phyloP scores from a whole-genome alignment of 495 filamentous ascomycete species.

The Trichodelitschia bisporula region DNA sequence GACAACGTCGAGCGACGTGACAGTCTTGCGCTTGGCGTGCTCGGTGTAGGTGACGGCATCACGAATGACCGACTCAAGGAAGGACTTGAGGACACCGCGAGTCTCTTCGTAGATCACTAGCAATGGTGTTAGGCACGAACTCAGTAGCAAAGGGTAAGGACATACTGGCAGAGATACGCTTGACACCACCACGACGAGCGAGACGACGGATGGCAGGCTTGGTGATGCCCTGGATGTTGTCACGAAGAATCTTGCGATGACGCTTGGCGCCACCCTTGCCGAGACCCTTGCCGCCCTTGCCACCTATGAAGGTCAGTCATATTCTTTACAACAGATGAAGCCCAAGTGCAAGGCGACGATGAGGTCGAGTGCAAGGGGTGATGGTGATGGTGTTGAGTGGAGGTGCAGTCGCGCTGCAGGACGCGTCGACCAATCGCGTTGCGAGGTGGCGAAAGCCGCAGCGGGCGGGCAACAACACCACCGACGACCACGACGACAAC shows the following conservation, averaged over 20 bases:
- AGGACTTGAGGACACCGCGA: constrained; percentile 40
- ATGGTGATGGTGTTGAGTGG: constrained; percentile 5
- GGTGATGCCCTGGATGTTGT: constrained; percentile 89
- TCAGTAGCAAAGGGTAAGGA: constrained; percentile 1
- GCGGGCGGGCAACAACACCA: not conserved
- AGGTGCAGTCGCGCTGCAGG: constrained; percentile 6
- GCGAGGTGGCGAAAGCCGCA: not conserved
- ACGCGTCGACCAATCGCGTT: constrained; percentile 4
- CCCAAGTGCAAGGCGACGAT: not conserved
- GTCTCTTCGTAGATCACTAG: constrained; percentile 45
- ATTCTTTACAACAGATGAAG: not conserved
- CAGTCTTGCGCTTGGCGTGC: constrained; percentile 94
- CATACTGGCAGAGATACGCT: constrained; percentile 37
- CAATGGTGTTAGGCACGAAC: constrained; percentile 4
- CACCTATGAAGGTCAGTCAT: constrained; percentile 8
- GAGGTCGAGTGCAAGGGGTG: not conserved
- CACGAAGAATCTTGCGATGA: constrained; percentile 96
- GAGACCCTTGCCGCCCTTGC: constrained; percentile 53
- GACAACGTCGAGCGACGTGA: constrained; percentile 85
- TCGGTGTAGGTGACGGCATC: constrained; percentile 97
- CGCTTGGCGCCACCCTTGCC: constrained; percentile 95
- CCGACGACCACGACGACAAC: not conserved
- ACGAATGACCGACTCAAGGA: constrained; percentile 47
- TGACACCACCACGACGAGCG: constrained; percentile 34
- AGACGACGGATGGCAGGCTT: constrained; percentile 49